A percentile compares a stretch with the other conserved stretches of the same genome.
Evolutionary conservation across 192 early-diverging fungal genomes (phyloP).

Genomic region (Chytriomyces hyalinus): DNA sequence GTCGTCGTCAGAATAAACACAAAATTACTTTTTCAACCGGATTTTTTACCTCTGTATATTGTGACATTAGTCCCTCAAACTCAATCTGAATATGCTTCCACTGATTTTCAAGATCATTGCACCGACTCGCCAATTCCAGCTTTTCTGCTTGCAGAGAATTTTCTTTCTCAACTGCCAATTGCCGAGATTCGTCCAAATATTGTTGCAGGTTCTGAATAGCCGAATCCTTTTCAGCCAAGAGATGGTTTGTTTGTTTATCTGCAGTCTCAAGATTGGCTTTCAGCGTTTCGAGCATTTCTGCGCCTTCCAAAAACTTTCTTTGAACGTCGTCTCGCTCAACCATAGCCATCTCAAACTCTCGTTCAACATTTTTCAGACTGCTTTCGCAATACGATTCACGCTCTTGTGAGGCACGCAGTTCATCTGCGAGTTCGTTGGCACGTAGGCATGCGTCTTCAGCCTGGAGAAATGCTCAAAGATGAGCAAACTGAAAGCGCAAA

Average conservation of each 20-base stretch:
- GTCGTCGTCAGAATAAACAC: background rate
- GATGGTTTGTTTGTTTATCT: background rate
- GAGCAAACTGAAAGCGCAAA: background rate
- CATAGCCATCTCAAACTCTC: background rate
- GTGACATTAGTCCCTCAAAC: conserved; percentile 20
- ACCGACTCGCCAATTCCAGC: background rate
- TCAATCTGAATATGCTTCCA: conserved; percentile 16
- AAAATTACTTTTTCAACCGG: background rate
- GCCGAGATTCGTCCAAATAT: conserved; percentile 5
- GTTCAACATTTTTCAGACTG: background rate
- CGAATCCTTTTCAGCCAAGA: conserved; percentile 14
- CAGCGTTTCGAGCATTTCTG: conserved; percentile 13
- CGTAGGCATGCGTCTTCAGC: background rate
- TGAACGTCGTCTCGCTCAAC: conserved; percentile 31
- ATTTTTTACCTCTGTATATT: conserved; percentile 19
- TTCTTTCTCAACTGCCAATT: conserved; percentile 1
- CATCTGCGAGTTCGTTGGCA: background rate
- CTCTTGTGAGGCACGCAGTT: background rate
- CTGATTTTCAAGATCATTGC: conserved; percentile 8
- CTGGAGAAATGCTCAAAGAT: background rate
- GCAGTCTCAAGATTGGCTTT: conserved; percentile 9
- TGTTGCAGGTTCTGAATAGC: conserved; percentile 11
- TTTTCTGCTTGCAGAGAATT: conserved; percentile 5
- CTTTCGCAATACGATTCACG: background rate
- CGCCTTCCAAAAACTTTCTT: conserved; percentile 22